A percentile compares a stretch with the other conserved stretches of the same genome.
These are phyloP conservation scores for Pythium rishiriense DNA, from an alignment of 352 stramenopile genomes.

Conservation along the genomic window DNA sequence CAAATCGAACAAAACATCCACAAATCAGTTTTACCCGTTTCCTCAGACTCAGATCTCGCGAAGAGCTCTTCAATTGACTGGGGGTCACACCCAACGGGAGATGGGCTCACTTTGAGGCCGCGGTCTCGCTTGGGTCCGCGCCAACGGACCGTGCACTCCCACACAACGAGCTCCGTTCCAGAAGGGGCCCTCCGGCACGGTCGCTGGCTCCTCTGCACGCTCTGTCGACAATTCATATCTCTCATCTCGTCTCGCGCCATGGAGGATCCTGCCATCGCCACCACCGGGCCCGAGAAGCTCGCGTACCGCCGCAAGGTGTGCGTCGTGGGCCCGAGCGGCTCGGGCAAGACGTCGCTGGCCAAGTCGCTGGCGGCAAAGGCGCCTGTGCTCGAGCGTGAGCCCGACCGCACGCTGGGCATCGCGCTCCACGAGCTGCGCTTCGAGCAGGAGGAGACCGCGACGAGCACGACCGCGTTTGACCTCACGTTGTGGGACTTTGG, in stretches of 20 bases:
- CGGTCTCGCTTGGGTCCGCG: too few relatives aligned
- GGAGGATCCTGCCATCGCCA: background rate
- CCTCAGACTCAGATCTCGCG: constrained; percentile 4
- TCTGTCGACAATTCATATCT: background rate
- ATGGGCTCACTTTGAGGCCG: constrained; percentile 1
- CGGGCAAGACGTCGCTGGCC: constrained; percentile 37
- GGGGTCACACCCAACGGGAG: too few relatives aligned
- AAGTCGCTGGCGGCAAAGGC: constrained; percentile 25
- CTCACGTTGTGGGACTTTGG: constrained; percentile 29
- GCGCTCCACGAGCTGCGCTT: constrained; percentile 32
- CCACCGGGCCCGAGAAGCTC: constrained; percentile 13
- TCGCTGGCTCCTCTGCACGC: background rate
- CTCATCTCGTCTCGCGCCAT: too few relatives aligned
- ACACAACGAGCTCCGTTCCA: too few relatives aligned
- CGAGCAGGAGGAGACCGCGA: constrained; percentile 14
- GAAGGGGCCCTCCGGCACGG: too few relatives aligned
- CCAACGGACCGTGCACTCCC: too few relatives aligned
- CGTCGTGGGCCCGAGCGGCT: constrained; percentile 34
- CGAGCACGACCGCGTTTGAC: constrained; percentile 15
- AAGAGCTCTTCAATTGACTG: too few relatives aligned
- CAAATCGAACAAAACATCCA: too few relatives aligned
- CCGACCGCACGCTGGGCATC: constrained; percentile 36
- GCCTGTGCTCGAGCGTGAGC: constrained; percentile 17
- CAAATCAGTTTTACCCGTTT: too few relatives aligned
- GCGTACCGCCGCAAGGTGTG: constrained; percentile 37